Conservation (phyloP, 768 basidiomycete species). For the Hericium coralloides region DNA sequence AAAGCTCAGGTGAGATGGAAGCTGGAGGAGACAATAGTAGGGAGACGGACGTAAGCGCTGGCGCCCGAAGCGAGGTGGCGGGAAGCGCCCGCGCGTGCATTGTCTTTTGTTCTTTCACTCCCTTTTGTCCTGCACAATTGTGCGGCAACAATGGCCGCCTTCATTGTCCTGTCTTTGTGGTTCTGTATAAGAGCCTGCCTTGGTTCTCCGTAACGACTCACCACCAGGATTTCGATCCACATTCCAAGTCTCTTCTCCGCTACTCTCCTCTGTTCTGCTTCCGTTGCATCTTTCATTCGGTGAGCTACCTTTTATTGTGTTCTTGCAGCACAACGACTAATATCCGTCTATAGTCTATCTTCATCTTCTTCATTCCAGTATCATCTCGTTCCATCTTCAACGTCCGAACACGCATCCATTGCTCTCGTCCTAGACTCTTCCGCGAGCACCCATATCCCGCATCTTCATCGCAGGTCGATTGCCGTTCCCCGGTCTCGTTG, state of each 20-base stretch:
- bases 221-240: conserved; percentile 3
- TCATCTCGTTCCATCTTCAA: conserved; percentile 13
- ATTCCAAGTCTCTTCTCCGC: conserved; percentile 6
- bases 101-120: too few relatives aligned
- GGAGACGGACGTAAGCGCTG: too few relatives aligned
- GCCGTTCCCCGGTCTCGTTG: conserved; percentile 29
- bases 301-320: not conserved
- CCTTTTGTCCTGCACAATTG: too few relatives aligned
- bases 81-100: too few relatives aligned
- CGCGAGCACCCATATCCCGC: conserved; percentile 25
- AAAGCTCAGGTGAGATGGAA: too few relatives aligned
- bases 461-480: conserved; percentile 60
- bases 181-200: too few relatives aligned
- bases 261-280: conserved; percentile 2
- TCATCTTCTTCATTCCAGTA: conserved; percentile 19
- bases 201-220: not conserved
- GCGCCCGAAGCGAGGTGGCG: too few relatives aligned
- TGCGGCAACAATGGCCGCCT: too few relatives aligned
- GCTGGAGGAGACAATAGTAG: too few relatives aligned
- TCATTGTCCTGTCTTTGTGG: too few relatives aligned
- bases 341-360: not conserved
- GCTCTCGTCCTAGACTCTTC: conserved; percentile 23
- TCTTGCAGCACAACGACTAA: not conserved
- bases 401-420: not conserved
- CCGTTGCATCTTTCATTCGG: not conserved